Conservation (phyloP, 1,284 basidiomycete genomes). For the Puccinia polysora region DNA sequence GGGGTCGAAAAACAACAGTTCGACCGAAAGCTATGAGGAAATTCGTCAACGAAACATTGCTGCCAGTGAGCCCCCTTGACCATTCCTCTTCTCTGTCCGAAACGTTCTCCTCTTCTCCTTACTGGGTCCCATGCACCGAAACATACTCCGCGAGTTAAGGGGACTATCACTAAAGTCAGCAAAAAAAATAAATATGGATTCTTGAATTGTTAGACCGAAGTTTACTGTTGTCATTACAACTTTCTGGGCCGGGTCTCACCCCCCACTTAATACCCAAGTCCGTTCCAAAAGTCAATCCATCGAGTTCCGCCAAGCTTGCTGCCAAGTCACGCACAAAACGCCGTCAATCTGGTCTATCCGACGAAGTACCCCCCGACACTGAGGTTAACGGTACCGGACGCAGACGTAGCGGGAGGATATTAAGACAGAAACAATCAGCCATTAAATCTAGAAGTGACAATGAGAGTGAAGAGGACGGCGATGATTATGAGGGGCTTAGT, state of each 20-base stretch:
- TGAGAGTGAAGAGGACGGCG: not conserved
- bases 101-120: not conserved
- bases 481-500: not conserved
- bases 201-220: constrained; percentile 29
- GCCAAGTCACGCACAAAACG: not conserved
- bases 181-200: too few relatives aligned
- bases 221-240: constrained; percentile 34
- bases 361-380: too few relatives aligned
- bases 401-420: not conserved
- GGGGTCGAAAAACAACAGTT: too few relatives aligned
- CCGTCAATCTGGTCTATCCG: not conserved
- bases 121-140: not conserved
- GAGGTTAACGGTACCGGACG: not conserved
- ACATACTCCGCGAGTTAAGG: not conserved
- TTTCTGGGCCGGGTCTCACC: constrained; percentile 11
- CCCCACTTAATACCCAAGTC: constrained; percentile 14
- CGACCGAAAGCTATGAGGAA: constrained; percentile 32
- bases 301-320: too few relatives aligned
- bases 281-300: too few relatives aligned
- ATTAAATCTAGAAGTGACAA: too few relatives aligned
- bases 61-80: too few relatives aligned
- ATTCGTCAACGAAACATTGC: constrained; percentile 39
- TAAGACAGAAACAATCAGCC: too few relatives aligned
- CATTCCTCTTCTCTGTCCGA: not conserved
- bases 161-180: not conserved